Base-by-base conservation (phyloP, 2,329 filamentous ascomycete genomes). In the Alternaria sp. region DNA sequence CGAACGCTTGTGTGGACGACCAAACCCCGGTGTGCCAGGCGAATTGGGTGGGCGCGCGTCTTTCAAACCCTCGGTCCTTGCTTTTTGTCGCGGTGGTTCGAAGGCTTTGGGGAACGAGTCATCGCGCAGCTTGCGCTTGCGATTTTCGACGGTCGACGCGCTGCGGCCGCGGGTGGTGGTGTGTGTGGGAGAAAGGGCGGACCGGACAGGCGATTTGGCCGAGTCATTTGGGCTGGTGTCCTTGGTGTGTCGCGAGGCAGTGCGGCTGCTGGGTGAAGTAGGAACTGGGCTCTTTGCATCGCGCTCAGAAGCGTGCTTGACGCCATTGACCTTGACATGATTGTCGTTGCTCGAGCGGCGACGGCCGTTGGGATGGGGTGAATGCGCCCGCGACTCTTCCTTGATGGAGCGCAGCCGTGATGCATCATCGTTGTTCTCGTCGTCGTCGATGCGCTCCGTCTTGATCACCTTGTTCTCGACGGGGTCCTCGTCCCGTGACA, bases 81-180 rank as follows among this genome's bases (percentile, higher is more conserved):
- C 70, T 57, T 78, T 78, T 62, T 80, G 79, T 22, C 79, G 78
- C 28, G 78, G 78, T 46, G 78, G 79, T 57, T 81, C 79, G 25
- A 77, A 64, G 12, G 71, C 63, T 57, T 75, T 76, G 46, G 70
- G 68, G 50, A 73, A 67, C 32, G 74, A 74, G 38, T 77, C 77
- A 53, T 80, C 78, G 43, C 77, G 76, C 40, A 76, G 55, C 63
- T 81, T 81, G 63, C 79, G 77, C 62, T 81, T 81, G 56, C 77
- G 74, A 27, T 73, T 78, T 38, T 80, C 78, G 36, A 74, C 65
- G 1, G 76, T 77, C 14, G 76, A 79, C 3, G 74, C 70, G 59
- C 78, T 79, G 59, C 78, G 76, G 54, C 75, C 76, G 51, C 78
- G 74, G 11, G 69, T 69, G 12, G 62, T 64, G 43, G 68, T 62